A percentile compares a stretch with the other conserved stretches of the same genome.
These are phyloP conservation scores for Mortierella sp. DNA, from an alignment of 371 early-diverging fungal species.

Conservation along the genomic window DNA sequence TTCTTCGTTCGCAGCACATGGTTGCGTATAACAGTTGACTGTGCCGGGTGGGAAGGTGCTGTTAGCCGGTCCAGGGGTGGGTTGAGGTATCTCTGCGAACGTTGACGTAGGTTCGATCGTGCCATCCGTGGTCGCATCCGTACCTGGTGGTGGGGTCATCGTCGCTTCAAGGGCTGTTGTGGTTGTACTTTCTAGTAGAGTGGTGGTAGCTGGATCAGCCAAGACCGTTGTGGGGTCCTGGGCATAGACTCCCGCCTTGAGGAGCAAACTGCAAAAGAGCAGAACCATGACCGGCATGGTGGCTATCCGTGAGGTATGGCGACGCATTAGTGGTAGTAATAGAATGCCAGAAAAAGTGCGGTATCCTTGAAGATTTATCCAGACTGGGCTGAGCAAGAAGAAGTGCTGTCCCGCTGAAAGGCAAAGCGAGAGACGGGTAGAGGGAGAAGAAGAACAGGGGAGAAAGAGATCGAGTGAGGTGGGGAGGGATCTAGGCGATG, in stretches of 20 bases:
- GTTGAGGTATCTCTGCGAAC: neutral
- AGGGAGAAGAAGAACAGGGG: neutral
- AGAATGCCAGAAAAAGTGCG: neutral
- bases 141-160: neutral
- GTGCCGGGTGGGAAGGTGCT: slow-evolving; percentile 38
- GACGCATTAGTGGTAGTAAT: neutral
- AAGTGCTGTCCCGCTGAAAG: neutral
- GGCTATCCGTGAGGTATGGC: neutral
- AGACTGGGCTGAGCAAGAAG: neutral
- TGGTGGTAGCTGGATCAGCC: too few species aligned
- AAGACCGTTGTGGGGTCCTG: too few species aligned
- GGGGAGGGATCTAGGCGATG: neutral
- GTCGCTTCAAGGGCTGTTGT: neutral
- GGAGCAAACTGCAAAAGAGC: neutral
- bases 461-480: neutral
- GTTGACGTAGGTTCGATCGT: neutral
- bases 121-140: neutral
- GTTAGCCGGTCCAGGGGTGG: slow-evolving; percentile 25
- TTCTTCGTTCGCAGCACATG: slow-evolving; percentile 26
- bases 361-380: too few species aligned
- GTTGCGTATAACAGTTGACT: slow-evolving; percentile 18
- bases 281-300: slow-evolving; percentile 16
- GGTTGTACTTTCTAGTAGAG: neutral
- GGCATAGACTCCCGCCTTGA: neutral
- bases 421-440: too few species aligned